Evolutionary conservation across 2,329 filamentous ascomycete genomes (phyloP).

Genomic region (Hysterium pulicare): DNA sequence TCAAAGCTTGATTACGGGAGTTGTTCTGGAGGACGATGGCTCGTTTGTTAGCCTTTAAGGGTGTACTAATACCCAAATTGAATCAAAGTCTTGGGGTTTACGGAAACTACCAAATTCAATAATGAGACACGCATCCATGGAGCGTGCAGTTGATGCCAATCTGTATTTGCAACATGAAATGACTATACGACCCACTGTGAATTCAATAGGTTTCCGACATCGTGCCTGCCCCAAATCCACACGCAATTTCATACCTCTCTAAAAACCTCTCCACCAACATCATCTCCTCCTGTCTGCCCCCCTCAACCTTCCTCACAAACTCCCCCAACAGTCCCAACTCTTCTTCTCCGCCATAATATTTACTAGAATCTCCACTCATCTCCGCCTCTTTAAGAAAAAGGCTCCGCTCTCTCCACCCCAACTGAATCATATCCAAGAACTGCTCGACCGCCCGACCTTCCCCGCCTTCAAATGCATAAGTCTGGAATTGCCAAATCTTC

Average conservation of each 20-base stretch:
- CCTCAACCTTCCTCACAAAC: constrained; percentile 3
- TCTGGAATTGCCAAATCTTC: too few relatives aligned
- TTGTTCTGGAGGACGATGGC: neutral
- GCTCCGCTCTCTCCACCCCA: too few relatives aligned
- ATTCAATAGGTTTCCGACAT: too few relatives aligned
- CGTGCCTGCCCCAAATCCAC: neutral
- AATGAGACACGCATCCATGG: neutral
- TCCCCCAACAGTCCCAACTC: neutral
- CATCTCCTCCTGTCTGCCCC: neutral
- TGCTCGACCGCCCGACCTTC: too few relatives aligned
- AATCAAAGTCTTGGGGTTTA: neutral
- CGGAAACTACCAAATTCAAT: neutral
- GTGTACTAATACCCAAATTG: neutral
- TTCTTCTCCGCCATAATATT: neutral
- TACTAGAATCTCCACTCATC: neutral
- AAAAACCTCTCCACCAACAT: neutral
- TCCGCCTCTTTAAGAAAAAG: neutral
- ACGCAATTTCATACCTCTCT: neutral
- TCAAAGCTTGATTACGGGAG: neutral
- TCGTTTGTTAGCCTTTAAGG: neutral
- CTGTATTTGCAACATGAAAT: neutral
- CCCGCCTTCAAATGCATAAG: too few relatives aligned
- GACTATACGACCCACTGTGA: neutral
- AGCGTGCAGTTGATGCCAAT: neutral
- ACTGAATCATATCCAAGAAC: too few relatives aligned